Percentiles rank a stretch among this genome's conserved stretches.
Evolutionary conservation across 2,329 filamentous ascomycete species (phyloP).

Genomic region (Waltergamsia citrina): DNA sequence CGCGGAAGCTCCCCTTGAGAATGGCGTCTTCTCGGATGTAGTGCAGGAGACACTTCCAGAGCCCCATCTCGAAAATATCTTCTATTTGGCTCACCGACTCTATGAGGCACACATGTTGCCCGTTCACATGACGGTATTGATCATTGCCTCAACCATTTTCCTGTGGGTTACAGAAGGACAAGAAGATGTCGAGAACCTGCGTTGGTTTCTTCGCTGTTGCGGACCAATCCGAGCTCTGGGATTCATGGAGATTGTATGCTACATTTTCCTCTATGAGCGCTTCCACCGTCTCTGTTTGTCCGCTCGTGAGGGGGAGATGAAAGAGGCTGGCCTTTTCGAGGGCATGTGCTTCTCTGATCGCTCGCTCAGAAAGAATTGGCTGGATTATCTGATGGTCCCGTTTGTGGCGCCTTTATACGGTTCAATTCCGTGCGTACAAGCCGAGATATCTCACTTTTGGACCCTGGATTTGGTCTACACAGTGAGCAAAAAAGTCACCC

Average conservation of each 20-base stretch:
- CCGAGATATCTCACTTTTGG: slow-evolving; percentile 62
- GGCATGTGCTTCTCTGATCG: slow-evolving; percentile 58
- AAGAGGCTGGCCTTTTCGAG: slow-evolving; percentile 50
- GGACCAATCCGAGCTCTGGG: slow-evolving; percentile 50
- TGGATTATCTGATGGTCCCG: slow-evolving; percentile 57
- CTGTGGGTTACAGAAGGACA: slow-evolving; percentile 40
- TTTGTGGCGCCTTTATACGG: slow-evolving; percentile 60
- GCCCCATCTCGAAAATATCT: slow-evolving; percentile 44
- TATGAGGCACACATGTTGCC: slow-evolving; percentile 68
- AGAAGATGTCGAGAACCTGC: slow-evolving; percentile 41
- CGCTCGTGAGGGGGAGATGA: slow-evolving; percentile 57
- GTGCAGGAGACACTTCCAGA: slow-evolving; percentile 38
- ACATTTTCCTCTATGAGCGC: slow-evolving; percentile 57
- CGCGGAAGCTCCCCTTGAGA: slow-evolving; percentile 31
- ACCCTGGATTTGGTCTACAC: slow-evolving; percentile 60
- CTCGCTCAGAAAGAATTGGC: slow-evolving; percentile 41
- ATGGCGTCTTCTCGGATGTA: slow-evolving; percentile 45
- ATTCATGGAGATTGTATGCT: slow-evolving; percentile 53
- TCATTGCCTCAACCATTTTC: slow-evolving; percentile 54
- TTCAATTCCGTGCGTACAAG: slow-evolving; percentile 57
- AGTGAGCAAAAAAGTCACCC: slow-evolving; percentile 59
- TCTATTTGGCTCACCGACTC: slow-evolving; percentile 55
- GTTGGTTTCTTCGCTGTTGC: slow-evolving; percentile 51
- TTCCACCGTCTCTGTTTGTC: slow-evolving; percentile 55
- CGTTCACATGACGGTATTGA: slow-evolving; percentile 55